Evolutionary conservation across 148 eudicot genomes (phyloP).

Genomic region (Salicornia ramosissima): DNA sequence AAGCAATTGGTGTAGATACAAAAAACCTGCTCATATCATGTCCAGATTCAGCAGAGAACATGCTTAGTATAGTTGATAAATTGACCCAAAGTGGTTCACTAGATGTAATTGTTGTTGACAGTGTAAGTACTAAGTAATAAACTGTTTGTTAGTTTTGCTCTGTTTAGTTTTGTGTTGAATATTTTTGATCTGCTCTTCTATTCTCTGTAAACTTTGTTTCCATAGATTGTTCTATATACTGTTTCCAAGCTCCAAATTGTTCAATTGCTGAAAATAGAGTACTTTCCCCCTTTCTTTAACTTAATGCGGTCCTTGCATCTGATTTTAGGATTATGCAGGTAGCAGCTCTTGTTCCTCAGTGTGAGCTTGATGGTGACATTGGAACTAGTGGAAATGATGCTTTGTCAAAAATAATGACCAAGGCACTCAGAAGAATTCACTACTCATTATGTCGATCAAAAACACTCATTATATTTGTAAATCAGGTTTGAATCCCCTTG

Average conservation of each 20-base stretch:
- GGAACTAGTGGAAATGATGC: slow-evolving; percentile 26
- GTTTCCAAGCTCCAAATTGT: background rate
- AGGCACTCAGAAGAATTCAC: slow-evolving; percentile 82
- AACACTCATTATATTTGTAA: slow-evolving; percentile 76
- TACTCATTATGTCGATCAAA: slow-evolving; percentile 67
- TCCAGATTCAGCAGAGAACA: slow-evolving; percentile 93
- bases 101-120: slow-evolving; percentile 89
- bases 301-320: slow-evolving; percentile 12
- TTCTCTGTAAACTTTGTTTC: background rate
- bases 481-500: slow-evolving; percentile 54
- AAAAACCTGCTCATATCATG: slow-evolving; percentile 74
- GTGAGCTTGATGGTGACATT: slow-evolving; percentile 54
- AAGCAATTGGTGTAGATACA: slow-evolving; percentile 74
- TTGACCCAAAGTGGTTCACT: slow-evolving; percentile 84
- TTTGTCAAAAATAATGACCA: slow-evolving; percentile 64
- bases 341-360: slow-evolving; percentile 92
- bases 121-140: slow-evolving; percentile 57
- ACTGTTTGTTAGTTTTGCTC: slow-evolving; percentile 4
- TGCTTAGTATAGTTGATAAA: slow-evolving; percentile 83
- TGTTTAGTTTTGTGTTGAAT: background rate
- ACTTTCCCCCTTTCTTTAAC: background rate
- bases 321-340: slow-evolving; percentile 46
- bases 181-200: background rate
- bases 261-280: background rate
- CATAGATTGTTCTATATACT: background rate